Evolutionary conservation across 2,329 filamentous ascomycete species (phyloP).

Genomic region (Xylaria sp.): DNA sequence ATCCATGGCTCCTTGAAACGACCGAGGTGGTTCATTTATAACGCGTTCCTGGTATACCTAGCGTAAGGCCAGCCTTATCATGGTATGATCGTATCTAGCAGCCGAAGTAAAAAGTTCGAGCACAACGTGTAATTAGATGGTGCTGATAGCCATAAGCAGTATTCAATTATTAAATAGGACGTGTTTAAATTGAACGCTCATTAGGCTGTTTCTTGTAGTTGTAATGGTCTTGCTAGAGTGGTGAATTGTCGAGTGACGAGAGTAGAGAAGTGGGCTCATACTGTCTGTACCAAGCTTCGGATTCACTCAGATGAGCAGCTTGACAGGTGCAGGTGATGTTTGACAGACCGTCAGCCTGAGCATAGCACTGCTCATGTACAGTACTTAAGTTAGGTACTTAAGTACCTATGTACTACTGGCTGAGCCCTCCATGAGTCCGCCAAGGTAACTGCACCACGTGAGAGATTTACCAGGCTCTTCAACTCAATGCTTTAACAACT

Average conservation of each 20-base stretch:
- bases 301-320: too few relatives aligned
- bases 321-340: background rate
- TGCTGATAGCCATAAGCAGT: background rate
- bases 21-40: slow-evolving; percentile 37
- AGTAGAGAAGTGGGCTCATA: background rate
- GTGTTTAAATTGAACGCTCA: background rate
- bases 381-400: background rate
- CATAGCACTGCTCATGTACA: background rate
- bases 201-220: background rate
- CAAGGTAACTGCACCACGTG: background rate
- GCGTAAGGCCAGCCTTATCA: background rate
- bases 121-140: background rate
- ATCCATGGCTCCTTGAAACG: slow-evolving; percentile 45
- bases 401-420: background rate
- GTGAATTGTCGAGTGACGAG: background rate
- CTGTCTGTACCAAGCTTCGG: background rate
- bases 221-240: background rate
- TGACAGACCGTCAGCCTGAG: slow-evolving; percentile 2
- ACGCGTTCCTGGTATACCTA: background rate
- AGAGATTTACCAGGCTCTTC: background rate
- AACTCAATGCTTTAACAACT: background rate
- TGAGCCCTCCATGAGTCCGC: too few relatives aligned
- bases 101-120: background rate
- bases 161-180: background rate
- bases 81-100: background rate